phyloP scores from a whole-genome alignment of 1,284 basidiomycete species.

The Leccinum pachyderme region DNA sequence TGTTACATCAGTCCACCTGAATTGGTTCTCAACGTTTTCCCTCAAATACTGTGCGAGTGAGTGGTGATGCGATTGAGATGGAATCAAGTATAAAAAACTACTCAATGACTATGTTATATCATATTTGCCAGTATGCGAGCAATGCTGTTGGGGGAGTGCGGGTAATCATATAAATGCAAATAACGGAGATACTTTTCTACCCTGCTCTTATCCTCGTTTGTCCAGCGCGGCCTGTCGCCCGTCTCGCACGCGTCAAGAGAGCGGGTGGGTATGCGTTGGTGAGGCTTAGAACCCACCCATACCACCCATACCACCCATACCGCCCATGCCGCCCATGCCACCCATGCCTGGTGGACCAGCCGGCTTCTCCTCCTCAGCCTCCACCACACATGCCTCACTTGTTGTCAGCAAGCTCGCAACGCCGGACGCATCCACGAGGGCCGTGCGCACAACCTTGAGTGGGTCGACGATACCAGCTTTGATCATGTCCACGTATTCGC shows the following conservation, averaged over 20 bases:
- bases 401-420: slow-evolving; percentile 92
- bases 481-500: slow-evolving; percentile 95
- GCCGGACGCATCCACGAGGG: slow-evolving; percentile 85
- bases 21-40: too few species aligned
- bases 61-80: not conserved
- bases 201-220: not conserved
- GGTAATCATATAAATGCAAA: not conserved
- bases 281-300: slow-evolving; percentile 19
- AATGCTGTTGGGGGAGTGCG: not conserved
- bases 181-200: not conserved
- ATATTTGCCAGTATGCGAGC: not conserved
- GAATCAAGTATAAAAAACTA: not conserved
- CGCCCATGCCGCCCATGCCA: slow-evolving; percentile 66
- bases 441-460: slow-evolving; percentile 89
- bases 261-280: not conserved
- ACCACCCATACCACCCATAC: slow-evolving; percentile 57
- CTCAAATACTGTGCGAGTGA: not conserved
- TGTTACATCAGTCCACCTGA: too few species aligned
- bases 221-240: too few species aligned
- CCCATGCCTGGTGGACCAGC: slow-evolving; percentile 51
- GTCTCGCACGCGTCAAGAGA: not conserved
- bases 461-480: slow-evolving; percentile 92
- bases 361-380: slow-evolving; percentile 81
- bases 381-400: slow-evolving; percentile 90
- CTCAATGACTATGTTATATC: not conserved